These are phyloP conservation scores for Ceratobasidium sp. DNA, from an alignment of 1,284 basidiomycete species.

Conservation along the genomic window DNA sequence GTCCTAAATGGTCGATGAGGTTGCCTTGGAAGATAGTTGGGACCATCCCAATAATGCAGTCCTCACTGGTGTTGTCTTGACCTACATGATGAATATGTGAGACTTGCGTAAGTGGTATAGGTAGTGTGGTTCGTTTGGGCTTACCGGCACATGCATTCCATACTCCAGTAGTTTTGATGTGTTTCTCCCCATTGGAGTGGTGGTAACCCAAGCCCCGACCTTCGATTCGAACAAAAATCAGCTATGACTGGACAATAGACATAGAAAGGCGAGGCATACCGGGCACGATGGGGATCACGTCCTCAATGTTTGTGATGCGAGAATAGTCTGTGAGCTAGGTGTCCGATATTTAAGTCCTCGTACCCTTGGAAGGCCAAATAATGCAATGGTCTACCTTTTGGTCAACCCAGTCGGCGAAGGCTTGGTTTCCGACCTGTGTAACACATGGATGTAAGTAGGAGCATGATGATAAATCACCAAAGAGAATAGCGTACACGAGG, in stretches of 20 bases:
- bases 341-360: too few species aligned
- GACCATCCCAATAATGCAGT: slow-evolving; percentile 43
- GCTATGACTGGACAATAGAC: background rate
- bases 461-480: background rate
- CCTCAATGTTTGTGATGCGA: slow-evolving; percentile 63
- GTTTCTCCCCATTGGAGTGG: slow-evolving; percentile 68
- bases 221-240: background rate
- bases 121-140: too few species aligned
- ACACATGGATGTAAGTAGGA: background rate
- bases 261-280: slow-evolving; percentile 48
- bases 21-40: slow-evolving; percentile 43
- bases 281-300: slow-evolving; percentile 62
- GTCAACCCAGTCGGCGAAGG: slow-evolving; percentile 69
- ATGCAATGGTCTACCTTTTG: slow-evolving; percentile 47
- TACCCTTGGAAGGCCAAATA: background rate
- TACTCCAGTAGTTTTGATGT: slow-evolving; percentile 61
- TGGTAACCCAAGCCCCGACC: slow-evolving; percentile 62
- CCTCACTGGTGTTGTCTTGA: slow-evolving; percentile 42
- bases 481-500: slow-evolving; percentile 62
- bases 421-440: slow-evolving; percentile 67
- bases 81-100: too few species aligned
- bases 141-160: slow-evolving; percentile 64
- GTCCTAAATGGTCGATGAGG: slow-evolving; percentile 43
- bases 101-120: too few species aligned
- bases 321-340: slow-evolving; percentile 54